phyloP scores from a whole-genome alignment of 169 alveolate genomes.

The Plasmodium billcollinsi region DNA sequence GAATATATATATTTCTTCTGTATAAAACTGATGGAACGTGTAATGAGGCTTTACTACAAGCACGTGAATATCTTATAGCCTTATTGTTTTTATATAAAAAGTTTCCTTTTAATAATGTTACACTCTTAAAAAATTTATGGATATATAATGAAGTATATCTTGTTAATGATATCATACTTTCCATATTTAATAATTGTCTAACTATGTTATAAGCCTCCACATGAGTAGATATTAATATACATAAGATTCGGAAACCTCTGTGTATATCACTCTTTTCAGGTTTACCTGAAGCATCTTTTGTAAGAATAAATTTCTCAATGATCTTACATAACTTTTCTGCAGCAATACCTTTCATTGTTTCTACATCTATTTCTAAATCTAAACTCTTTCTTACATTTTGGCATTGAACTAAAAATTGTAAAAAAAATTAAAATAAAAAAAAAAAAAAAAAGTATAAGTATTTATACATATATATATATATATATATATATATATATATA shows the following conservation, averaged over 20 bases:
- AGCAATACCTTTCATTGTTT: slow-evolving; percentile 26
- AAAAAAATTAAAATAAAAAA: slow-evolving; percentile 2
- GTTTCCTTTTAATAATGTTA: slow-evolving; percentile 24
- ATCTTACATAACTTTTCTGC: slow-evolving; percentile 48
- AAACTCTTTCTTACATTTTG: slow-evolving; percentile 34
- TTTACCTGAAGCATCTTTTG: neutral
- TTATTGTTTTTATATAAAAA: slow-evolving; percentile 19
- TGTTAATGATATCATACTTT: slow-evolving; percentile 51
- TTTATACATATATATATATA: no score
- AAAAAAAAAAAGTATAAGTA: neutral
- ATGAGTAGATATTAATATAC: slow-evolving; percentile 46
- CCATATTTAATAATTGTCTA: slow-evolving; percentile 70
- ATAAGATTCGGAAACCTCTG: slow-evolving; percentile 47
- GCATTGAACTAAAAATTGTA: slow-evolving; percentile 28
- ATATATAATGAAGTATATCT: slow-evolving; percentile 74
- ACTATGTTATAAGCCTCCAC: slow-evolving; percentile 55
- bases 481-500: neutral
- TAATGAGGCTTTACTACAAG: slow-evolving; percentile 52
- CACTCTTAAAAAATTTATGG: slow-evolving; percentile 64
- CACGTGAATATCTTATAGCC: slow-evolving; percentile 29
- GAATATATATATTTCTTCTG: slow-evolving; percentile 41
- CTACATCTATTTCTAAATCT: slow-evolving; percentile 29
- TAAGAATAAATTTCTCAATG: slow-evolving; percentile 21
- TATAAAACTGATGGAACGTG: slow-evolving; percentile 69
- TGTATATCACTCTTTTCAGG: slow-evolving; percentile 5